These are phyloP conservation scores for Krasilnikovozyma curviuscula DNA, from an alignment of 768 basidiomycete genomes.

Conservation along the genomic window DNA sequence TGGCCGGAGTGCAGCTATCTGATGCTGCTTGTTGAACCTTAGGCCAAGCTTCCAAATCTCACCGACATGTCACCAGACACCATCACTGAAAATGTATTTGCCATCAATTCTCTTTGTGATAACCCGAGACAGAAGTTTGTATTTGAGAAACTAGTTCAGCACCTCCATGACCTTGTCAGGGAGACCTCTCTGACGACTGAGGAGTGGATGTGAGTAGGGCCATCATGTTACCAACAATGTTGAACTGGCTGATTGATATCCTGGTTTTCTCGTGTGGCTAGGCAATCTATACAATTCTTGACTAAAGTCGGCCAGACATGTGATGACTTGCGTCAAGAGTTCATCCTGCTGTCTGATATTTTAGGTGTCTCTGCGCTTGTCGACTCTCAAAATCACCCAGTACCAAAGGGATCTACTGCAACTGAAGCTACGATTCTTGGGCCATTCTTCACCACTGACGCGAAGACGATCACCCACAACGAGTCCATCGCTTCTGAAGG, in stretches of 20 bases:
- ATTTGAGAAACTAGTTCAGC: constrained; percentile 37
- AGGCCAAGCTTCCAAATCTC: constrained; percentile 31
- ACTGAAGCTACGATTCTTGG: constrained; percentile 63
- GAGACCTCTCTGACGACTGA: no score
- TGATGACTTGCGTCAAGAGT: no score
- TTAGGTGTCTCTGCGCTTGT: constrained; percentile 64
- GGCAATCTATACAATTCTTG: no score
- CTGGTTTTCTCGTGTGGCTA: no score
- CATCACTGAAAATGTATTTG: constrained; percentile 34
- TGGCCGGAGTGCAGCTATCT: no score
- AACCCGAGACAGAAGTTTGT: constrained; percentile 34
- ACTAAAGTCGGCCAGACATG: no score
- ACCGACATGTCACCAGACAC: constrained; percentile 28
- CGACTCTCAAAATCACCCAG: constrained; percentile 48
- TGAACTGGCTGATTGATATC: no score
- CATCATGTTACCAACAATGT: no score
- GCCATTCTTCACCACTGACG: constrained; percentile 60
- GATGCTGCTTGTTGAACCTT: no score
- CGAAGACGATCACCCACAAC: constrained; percentile 12
- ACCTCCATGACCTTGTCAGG: constrained; percentile 53
- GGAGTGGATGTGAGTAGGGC: no score
- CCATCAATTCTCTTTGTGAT: constrained; percentile 12
- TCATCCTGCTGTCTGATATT: constrained; percentile 67
- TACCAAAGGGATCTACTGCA: constrained; percentile 37
- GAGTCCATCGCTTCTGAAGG: constrained; percentile 59